Base-by-base conservation (phyloP, 768 basidiomycete genomes). In the Rhodotorula paludigena region DNA sequence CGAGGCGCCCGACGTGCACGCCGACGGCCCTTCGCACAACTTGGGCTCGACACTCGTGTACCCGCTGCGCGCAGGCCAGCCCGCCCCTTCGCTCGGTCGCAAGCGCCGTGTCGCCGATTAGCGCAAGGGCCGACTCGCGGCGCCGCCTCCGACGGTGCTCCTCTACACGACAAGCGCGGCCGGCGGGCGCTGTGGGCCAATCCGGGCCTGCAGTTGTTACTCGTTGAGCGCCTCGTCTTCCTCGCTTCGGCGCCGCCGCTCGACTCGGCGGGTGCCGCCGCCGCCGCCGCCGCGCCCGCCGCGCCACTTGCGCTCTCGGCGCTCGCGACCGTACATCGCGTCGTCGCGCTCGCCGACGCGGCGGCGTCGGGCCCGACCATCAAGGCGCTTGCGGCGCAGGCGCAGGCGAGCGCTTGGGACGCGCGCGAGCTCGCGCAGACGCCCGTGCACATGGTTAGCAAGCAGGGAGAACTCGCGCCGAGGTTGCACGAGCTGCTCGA, bases 361-460 rank as follows among this genome's bases (percentile, higher is more conserved):
- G 83, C 89, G 4, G 81, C 83, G 51, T 88, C 90, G 23, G 89
- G 89, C 74, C 89, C 90, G 36, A 90, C 89, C n/a, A 92, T 94
- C 81, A 91, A 92, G 78, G 85, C 88, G 1, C 82, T 94, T 41
- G 92, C 92, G 0, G 87, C 86, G 4, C 91, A 89, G 73, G 89
- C 94, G 38, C 92, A 97, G 77, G 87, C 87, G 4, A 87, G 90
- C 71, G 88, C 90, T 0, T 98, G 93, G 93, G 98, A 98, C 77
- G 92, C 90, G 10, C 80, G 91, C 15, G 91, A 96, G 73, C 80
- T 98, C 48, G 89, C 93, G 73, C 86, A 91, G 78, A 86, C 92
- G 36, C 81, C 97, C 5, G 87, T 94, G n/a, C 83, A 85, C 63
- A 82, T 88, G 59, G 60, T 49, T 10, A 58, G 54, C 36, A 35